Evolutionary conservation across 805 yeast species (phyloP).

Genomic region (Wickerhamomyces bovis): DNA sequence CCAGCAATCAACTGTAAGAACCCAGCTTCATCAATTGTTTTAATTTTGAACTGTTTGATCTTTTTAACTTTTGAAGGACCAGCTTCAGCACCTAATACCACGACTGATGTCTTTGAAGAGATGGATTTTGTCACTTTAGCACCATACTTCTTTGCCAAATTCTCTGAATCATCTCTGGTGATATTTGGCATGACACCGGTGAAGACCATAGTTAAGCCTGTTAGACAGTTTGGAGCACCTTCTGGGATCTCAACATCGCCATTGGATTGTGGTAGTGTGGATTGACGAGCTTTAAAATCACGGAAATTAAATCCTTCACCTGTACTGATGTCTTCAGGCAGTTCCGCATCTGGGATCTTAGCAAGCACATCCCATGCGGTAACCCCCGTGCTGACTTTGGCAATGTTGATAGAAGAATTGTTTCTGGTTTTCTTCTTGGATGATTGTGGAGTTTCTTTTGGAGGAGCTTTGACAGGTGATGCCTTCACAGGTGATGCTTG

Average conservation of each 20-base stretch:
- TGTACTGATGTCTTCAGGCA: conserved; percentile 44
- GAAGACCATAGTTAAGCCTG: conserved; percentile 87
- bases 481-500: conserved; percentile 2
- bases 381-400: conserved; percentile 12
- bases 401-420: conserved; percentile 3
- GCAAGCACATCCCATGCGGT: conserved; percentile 53
- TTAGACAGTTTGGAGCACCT: conserved; percentile 79
- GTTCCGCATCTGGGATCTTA: conserved; percentile 68
- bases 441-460: conserved; percentile 6
- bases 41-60: conserved; percentile 65
- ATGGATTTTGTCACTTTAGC: conserved; percentile 86
- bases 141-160: conserved; percentile 78
- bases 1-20: conserved; percentile 63
- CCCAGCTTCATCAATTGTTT: conserved; percentile 84
- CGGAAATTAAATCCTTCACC: conserved; percentile 47
- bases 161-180: conserved; percentile 70
- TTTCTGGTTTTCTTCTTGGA: conserved; percentile 1
- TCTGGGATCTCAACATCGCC: conserved; percentile 56
- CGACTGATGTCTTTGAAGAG: conserved; percentile 78
- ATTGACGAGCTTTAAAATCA: conserved; percentile 47
- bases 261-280: conserved; percentile 27
- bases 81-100: conserved; percentile 91
- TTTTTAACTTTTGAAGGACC: conserved; percentile 91
- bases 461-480: conserved; percentile 3
- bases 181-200: conserved; percentile 84